These are phyloP conservation scores for Kuraishia ogatae DNA, from an alignment of 805 yeast genomes.

Conservation along the genomic window DNA sequence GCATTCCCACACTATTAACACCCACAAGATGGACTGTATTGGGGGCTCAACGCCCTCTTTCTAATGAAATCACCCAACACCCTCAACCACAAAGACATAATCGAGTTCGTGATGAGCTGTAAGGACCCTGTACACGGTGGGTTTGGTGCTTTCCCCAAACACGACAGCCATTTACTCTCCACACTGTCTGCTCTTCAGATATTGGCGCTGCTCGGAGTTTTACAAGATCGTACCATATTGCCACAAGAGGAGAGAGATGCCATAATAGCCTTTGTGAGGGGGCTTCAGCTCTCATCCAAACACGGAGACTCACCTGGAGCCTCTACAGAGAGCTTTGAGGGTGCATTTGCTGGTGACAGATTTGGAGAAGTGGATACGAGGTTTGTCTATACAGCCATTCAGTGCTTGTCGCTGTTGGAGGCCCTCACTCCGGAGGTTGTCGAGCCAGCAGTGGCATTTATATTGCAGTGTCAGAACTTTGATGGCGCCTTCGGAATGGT, in stretches of 20 bases:
- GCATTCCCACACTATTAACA: background rate
- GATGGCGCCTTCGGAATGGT: constrained; percentile 94
- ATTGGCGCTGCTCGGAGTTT: constrained; percentile 45
- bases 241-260: constrained; percentile 12
- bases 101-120: constrained; percentile 64
- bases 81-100: constrained; percentile 52
- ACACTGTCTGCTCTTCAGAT: constrained; percentile 87
- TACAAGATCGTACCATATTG: constrained; percentile 14
- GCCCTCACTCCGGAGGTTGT: constrained; percentile 40
- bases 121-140: constrained; percentile 57
- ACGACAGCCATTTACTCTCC: constrained; percentile 80
- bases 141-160: constrained; percentile 83
- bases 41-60: constrained; percentile 83
- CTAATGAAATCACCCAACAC: constrained; percentile 47
- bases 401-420: constrained; percentile 62
- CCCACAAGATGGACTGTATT: constrained; percentile 64
- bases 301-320: background rate
- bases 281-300: constrained; percentile 33
- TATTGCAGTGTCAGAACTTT: constrained; percentile 69
- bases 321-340: constrained; percentile 24
- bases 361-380: constrained; percentile 93
- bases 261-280: constrained; percentile 28
- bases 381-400: constrained; percentile 77
- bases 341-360: constrained; percentile 82
- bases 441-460: constrained; percentile 57